phyloP scores from a whole-genome alignment of 2,329 filamentous ascomycete species.

The Fusarium sp. region DNA sequence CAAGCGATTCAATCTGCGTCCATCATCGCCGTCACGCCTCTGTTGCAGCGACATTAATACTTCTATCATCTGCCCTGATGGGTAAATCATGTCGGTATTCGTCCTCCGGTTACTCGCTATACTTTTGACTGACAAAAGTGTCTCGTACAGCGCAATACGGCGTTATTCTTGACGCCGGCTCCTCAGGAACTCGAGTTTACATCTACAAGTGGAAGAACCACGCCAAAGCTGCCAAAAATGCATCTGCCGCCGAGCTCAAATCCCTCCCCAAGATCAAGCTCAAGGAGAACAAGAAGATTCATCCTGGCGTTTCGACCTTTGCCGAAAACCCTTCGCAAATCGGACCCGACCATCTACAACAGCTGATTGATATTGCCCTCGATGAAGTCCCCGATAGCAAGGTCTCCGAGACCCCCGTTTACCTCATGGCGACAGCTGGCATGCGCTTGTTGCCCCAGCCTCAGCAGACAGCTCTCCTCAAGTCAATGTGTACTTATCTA shows the following conservation, averaged over 20 bases:
- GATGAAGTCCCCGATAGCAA: slow-evolving; percentile 80
- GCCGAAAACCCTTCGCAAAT: slow-evolving; percentile 79
- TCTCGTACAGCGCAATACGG: slow-evolving; percentile 74
- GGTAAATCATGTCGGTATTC: slow-evolving; percentile 52
- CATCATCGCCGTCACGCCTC: background rate
- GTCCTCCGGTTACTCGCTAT: slow-evolving; percentile 1
- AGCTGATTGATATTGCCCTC: slow-evolving; percentile 84
- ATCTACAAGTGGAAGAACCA: slow-evolving; percentile 94
- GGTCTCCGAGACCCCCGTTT: slow-evolving; percentile 87
- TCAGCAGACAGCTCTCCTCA: slow-evolving; percentile 78
- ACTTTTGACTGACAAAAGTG: slow-evolving; percentile 31
- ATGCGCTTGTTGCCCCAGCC: slow-evolving; percentile 84
- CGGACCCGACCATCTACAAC: slow-evolving; percentile 82
- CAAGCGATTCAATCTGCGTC: slow-evolving; percentile 1
- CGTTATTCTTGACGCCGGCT: slow-evolving; percentile 96
- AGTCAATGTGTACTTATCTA: slow-evolving; percentile 85
- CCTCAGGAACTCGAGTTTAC: slow-evolving; percentile 94
- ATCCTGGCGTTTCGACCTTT: slow-evolving; percentile 92
- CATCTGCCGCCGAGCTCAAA: slow-evolving; percentile 58
- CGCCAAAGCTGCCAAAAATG: slow-evolving; percentile 68
- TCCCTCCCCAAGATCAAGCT: slow-evolving; percentile 83
- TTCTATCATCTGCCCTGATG: slow-evolving; percentile 43
- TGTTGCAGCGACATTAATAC: slow-evolving; percentile 4
- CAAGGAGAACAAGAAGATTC: slow-evolving; percentile 91
- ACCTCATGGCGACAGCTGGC: slow-evolving; percentile 93